Evolutionary conservation across 352 stramenopile genomes (phyloP).

Genomic region (Thalassiosira sp.): DNA sequence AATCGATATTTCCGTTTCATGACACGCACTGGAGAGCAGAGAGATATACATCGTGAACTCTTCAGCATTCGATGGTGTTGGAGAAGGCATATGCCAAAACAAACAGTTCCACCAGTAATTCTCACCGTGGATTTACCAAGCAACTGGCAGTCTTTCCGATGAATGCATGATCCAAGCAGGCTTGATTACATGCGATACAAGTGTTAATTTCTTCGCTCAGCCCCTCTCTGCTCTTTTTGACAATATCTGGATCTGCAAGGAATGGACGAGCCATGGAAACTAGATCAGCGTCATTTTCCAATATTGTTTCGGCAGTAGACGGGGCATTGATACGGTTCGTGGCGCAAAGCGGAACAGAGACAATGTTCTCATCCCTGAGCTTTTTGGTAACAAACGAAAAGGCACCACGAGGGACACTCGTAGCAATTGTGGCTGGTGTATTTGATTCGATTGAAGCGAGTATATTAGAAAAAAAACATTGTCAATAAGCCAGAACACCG

Average conservation of each 20-base stretch:
- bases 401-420: slow-evolving; percentile 90
- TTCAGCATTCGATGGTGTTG: not conserved
- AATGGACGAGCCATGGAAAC: slow-evolving; percentile 89
- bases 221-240: slow-evolving; percentile 90
- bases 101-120: not conserved
- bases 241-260: slow-evolving; percentile 92
- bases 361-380: slow-evolving; percentile 81
- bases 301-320: slow-evolving; percentile 88
- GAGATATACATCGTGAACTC: not conserved
- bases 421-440: slow-evolving; percentile 91
- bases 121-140: slow-evolving; percentile 91
- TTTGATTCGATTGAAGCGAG: not conserved
- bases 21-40: slow-evolving; percentile 78
- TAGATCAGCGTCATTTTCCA: slow-evolving; percentile 87
- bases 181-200: slow-evolving; percentile 92
- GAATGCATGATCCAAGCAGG: slow-evolving; percentile 97
- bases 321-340: slow-evolving; percentile 98
- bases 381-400: slow-evolving; percentile 93
- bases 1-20: slow-evolving; percentile 90
- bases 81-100: not conserved
- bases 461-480: not conserved
- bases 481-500: not conserved
- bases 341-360: slow-evolving; percentile 92
- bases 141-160: slow-evolving; percentile 92
- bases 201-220: slow-evolving; percentile 95